A percentile compares a stretch with the other conserved stretches of the same genome.
Conservation (phyloP, 805 yeast genomes). For the Saccharomycopsis oosterbeekiorum region DNA sequence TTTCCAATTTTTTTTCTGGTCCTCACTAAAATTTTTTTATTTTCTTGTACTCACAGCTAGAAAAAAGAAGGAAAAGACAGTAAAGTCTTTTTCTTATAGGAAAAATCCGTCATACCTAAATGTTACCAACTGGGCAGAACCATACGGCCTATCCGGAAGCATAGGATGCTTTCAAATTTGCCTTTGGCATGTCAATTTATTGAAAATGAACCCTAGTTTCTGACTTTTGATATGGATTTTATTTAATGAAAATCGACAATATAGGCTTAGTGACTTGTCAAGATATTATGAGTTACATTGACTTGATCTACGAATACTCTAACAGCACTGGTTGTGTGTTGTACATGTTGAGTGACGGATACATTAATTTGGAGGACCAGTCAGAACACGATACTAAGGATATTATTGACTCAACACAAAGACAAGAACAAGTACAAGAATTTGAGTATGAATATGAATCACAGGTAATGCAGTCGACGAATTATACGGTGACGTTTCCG, state of each 20-base stretch:
- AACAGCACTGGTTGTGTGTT: not conserved
- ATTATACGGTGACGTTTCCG: not conserved
- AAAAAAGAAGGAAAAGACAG: too few relatives aligned
- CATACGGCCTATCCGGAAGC: too few relatives aligned
- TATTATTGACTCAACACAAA: not conserved
- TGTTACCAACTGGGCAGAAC: too few relatives aligned
- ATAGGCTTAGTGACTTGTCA: too few relatives aligned
- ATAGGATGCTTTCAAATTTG: not conserved
- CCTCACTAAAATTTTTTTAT: too few relatives aligned
- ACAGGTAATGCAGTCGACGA: not conserved
- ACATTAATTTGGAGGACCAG: not conserved
- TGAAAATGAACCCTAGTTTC: too few relatives aligned
- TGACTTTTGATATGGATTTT: too few relatives aligned
- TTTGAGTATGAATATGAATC: not conserved
- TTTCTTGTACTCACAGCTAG: too few relatives aligned
- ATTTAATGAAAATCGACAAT: too few relatives aligned
- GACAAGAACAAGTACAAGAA: not conserved
- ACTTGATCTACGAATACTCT: not conserved
- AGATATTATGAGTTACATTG: not conserved
- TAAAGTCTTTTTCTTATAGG: too few relatives aligned
- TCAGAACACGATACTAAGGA: not conserved
- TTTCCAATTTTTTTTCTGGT: too few relatives aligned
- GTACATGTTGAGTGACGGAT: not conserved
- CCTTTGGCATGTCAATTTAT: not conserved
- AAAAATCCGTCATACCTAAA: too few relatives aligned